phyloP scores from a whole-genome alignment of 1,139 yeast species.

The Sugiyamaella pinicola region DNA sequence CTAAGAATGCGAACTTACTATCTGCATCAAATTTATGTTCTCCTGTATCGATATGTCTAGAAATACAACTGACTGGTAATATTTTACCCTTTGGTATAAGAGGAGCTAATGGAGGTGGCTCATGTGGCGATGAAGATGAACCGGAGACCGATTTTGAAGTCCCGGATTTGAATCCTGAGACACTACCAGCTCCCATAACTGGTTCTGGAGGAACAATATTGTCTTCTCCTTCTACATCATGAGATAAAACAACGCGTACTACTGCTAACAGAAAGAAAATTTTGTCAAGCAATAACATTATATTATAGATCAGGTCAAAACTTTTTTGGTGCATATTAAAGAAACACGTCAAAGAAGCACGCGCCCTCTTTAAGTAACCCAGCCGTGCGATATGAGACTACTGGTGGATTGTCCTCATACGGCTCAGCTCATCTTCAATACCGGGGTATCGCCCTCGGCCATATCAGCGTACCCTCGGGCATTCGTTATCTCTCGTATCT shows the following conservation, averaged over 20 bases:
- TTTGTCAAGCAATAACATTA: not conserved
- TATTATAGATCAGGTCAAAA: not conserved
- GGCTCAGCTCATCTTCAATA: too few relatives aligned
- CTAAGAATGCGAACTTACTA: slow-evolving; percentile 18
- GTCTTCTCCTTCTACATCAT: not conserved
- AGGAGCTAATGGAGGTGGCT: slow-evolving; percentile 30
- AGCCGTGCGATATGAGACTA: too few relatives aligned
- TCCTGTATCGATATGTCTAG: slow-evolving; percentile 71
- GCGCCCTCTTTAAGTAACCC: too few relatives aligned
- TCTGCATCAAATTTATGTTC: slow-evolving; percentile 70
- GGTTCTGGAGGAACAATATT: not conserved
- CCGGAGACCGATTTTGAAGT: slow-evolving; percentile 11
- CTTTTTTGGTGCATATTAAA: too few relatives aligned
- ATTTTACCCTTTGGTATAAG: slow-evolving; percentile 46
- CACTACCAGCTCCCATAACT: not conserved
- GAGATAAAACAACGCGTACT: not conserved
- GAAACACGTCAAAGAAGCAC: too few relatives aligned
- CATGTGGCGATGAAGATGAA: slow-evolving; percentile 12
- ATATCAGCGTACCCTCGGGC: too few relatives aligned
- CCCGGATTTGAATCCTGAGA: slow-evolving; percentile 4
- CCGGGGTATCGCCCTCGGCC: too few relatives aligned
- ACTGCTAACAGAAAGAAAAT: slow-evolving; percentile 20
- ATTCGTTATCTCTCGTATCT: too few relatives aligned
- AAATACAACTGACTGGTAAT: slow-evolving; percentile 61
- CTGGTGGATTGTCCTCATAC: too few relatives aligned